Evolutionary conservation across 495 filamentous ascomycete genomes (phyloP), one percentile per base, ranked within the genome.

Genomic region (Aspergillus asperescens): DNA sequence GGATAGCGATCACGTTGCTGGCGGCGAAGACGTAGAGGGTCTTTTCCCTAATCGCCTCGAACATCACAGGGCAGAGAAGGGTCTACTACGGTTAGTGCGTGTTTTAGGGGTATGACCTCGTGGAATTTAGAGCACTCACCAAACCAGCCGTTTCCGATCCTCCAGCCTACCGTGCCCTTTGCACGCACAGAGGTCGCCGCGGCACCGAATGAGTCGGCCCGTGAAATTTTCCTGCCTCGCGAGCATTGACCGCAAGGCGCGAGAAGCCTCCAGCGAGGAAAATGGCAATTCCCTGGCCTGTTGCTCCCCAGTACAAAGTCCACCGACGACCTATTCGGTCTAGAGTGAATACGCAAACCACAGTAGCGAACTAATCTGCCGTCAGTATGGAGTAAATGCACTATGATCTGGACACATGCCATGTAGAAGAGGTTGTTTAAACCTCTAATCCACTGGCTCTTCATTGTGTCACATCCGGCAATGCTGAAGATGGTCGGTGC

Each of bases 101-200:
- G 7, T 10, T 16, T 32, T 35, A 10, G n/a, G 22, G 44, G 10
- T 39, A 5, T 29, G 19, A 16, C 3, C 16, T 10, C 7, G 7
- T 4, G 2, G n/a, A n/a, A n/a, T n/a, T n/a, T 34, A 12, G n/a
- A 16, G 1, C 13, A 63, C 72, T 65, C 24, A 76, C 72, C 61
- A 77, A n/a, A 62, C 80, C 81, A 84, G 31, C 81, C 83, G 52
- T 85, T 86, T n/a, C 82, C 83, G 31, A 88, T 85, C 49, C 76
- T 80, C 83, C 84, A 88, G 13, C 85, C 83, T 3, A 88, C 77
- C 0, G 87, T 87, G 16, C 85, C 85, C 25, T 82, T 81, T 4
- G 83, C 84, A 20, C 85, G 78, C 8, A 87, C 78, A 22, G 78
- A 79, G 0, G 80, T 81, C 0, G 83, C 83, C 0, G 81, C 84